A percentile compares a stretch with the other conserved stretches of the same genome.
These are phyloP conservation scores for Paecilomyces dactylethromorphus DNA, from an alignment of 2,329 filamentous ascomycete genomes.

Conservation along the genomic window DNA sequence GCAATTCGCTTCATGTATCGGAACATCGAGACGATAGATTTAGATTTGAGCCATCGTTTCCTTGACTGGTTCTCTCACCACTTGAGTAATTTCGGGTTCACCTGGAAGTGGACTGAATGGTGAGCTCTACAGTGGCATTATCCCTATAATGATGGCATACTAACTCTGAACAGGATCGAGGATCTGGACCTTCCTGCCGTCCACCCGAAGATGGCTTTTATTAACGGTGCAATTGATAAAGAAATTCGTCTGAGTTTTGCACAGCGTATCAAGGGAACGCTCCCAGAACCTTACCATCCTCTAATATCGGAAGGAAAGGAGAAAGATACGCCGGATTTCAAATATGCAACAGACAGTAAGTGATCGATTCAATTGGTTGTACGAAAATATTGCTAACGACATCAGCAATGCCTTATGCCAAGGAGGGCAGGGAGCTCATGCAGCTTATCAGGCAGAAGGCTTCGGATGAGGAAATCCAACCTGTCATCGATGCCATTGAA, in stretches of 20 bases:
- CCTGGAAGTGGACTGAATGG: conserved; percentile 99
- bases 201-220: conserved; percentile 89
- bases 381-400: conserved; percentile 7
- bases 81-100: conserved; percentile 97
- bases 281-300: conserved; percentile 74
- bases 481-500: conserved; percentile 73
- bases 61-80: conserved; percentile 98
- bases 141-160: background rate
- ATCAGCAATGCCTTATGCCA: conserved; percentile 69
- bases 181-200: conserved; percentile 71
- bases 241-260: conserved; percentile 95
- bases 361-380: conserved; percentile 10
- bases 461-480: conserved; percentile 77
- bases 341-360: conserved; percentile 71
- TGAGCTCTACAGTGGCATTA: conserved; percentile 26
- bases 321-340: conserved; percentile 93
- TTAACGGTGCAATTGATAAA: conserved; percentile 84
- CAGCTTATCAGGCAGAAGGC: conserved; percentile 77
- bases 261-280: conserved; percentile 87
- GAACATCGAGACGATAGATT: conserved; percentile 72
- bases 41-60: conserved; percentile 81
- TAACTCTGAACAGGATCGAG: conserved; percentile 51
- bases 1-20: conserved; percentile 90
- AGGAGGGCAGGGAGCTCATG: conserved; percentile 77
- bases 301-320: conserved; percentile 84